Evolutionary conservation across 2,329 filamentous ascomycete genomes (phyloP).

Genomic region (Juglanconis juglandina): DNA sequence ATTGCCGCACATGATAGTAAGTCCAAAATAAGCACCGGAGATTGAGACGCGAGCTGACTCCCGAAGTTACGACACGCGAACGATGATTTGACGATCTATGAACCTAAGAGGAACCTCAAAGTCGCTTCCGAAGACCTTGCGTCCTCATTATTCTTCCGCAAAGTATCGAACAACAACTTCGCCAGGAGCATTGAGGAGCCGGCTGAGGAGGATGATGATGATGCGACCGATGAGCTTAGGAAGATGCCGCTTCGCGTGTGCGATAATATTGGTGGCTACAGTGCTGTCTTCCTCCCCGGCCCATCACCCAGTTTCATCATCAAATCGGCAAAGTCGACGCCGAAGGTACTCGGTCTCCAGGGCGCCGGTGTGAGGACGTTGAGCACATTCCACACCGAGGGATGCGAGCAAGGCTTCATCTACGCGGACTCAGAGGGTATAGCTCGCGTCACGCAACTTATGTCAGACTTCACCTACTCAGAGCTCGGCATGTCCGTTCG

Average conservation of each 20-base stretch:
- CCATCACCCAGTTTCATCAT: slow-evolving; percentile 76
- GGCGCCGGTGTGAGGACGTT: slow-evolving; percentile 67
- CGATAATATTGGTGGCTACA: slow-evolving; percentile 70
- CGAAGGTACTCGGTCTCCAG: slow-evolving; percentile 70
- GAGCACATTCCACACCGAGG: slow-evolving; percentile 71
- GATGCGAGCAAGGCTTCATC: slow-evolving; percentile 78
- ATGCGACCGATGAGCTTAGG: slow-evolving; percentile 42
- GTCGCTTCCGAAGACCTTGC: slow-evolving; percentile 44
- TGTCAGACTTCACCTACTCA: slow-evolving; percentile 61
- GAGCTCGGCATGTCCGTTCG: slow-evolving; percentile 74
- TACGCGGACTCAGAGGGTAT: slow-evolving; percentile 73
- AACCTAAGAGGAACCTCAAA: slow-evolving; percentile 61
- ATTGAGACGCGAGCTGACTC: slow-evolving; percentile 11
- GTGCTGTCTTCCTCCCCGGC: slow-evolving; percentile 78
- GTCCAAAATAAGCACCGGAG: slow-evolving; percentile 28
- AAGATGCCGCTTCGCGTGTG: slow-evolving; percentile 56
- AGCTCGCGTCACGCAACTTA: slow-evolving; percentile 71
- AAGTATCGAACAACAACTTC: slow-evolving; percentile 65
- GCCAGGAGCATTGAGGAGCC: slow-evolving; percentile 54
- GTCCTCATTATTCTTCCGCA: slow-evolving; percentile 68
- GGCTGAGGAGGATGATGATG: slow-evolving; percentile 39
- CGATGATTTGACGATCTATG: slow-evolving; percentile 84
- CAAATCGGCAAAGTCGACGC: slow-evolving; percentile 73
- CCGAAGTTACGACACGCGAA: slow-evolving; percentile 68
- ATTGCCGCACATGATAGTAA: slow-evolving; percentile 77